Base-by-base conservation (phyloP, 176 grass and related monocot species). In the Typha latifolia region DNA sequence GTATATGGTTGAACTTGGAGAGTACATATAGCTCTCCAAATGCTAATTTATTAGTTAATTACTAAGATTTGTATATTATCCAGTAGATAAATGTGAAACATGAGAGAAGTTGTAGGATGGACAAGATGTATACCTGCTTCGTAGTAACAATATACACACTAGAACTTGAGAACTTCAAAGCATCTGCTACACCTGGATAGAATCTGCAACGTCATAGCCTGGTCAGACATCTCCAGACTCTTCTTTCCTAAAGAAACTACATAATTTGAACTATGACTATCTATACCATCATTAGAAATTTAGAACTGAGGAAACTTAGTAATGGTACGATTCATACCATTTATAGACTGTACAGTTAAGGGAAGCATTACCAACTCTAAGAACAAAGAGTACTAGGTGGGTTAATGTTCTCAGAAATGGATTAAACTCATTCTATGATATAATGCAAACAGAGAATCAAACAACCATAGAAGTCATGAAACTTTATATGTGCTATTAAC, bases 91-190 rank as follows among this genome's bases (percentile, higher is more conserved):
- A 6, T 37, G 4, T 37, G 34, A 6, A 37, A 37, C 7, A 8
- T 6, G 34, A 8, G 34, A 37, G 34, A 37, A 37, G 34, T 48
- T 77, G 16, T 47, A 67, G 34, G 37, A 62, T 37, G 7, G 27
- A 13, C 66, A 73, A 69, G 14, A 61, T 34, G 56, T 27, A 24
- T 81, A 91, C 91, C 84, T 96, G 88, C 67, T 96, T 96, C 72
- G 92, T 96, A 52, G 92, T 96, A n/a, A 96, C 85, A 77, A 91
- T 89, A 81, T 96, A 96, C 20, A 88, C 50, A 73, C 84, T 82
- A 49, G 92, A 96, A 69, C 80, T 88, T 74, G 92, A 83, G 88
- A 96, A 85, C 83, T 81, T 96, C 70, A 96, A 78, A 70, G 92
- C 92, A 84, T 96, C 92, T 49, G 85, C 82, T 74, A 84, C 84